phyloP scores from a whole-genome alignment of 257 asterid genomes.

The Plantago major region DNA sequence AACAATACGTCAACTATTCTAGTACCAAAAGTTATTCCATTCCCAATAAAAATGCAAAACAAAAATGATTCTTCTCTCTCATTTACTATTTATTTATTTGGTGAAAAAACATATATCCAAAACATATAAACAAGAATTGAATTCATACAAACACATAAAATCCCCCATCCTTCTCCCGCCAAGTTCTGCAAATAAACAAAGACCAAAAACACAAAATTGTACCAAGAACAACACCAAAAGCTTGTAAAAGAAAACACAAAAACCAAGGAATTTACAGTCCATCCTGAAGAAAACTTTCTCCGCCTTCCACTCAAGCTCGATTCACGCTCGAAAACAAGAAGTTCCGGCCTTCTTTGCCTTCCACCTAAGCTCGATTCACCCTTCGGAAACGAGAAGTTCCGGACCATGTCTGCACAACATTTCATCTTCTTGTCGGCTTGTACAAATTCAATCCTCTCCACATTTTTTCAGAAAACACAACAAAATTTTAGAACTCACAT shows the following conservation, averaged over 20 bases:
- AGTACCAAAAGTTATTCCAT: background rate
- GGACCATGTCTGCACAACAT: slow-evolving; percentile 19
- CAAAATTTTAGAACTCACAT: slow-evolving; percentile 9
- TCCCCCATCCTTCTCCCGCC: slow-evolving; percentile 25
- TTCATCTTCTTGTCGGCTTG: slow-evolving; percentile 14
- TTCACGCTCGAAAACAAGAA: no score
- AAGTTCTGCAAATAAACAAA: slow-evolving; percentile 28
- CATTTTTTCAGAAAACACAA: slow-evolving; percentile 11
- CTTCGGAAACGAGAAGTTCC: no score
- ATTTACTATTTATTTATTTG: background rate
- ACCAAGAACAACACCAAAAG: background rate
- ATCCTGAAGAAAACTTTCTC: no score
- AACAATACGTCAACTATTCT: no score
- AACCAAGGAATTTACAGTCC: background rate
- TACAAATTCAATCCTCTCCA: slow-evolving; percentile 10
- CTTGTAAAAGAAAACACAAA: background rate
- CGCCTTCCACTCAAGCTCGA: no score
- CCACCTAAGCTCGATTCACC: no score
- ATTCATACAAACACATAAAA: slow-evolving; percentile 28
- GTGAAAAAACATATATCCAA: background rate
- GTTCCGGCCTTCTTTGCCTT: no score
- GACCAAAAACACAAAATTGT: background rate
- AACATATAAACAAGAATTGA: background rate
- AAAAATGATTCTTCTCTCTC: background rate
- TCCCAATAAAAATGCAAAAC: background rate